phyloP scores from a whole-genome alignment of 768 basidiomycete species.

The Tremella mesenterica region DNA sequence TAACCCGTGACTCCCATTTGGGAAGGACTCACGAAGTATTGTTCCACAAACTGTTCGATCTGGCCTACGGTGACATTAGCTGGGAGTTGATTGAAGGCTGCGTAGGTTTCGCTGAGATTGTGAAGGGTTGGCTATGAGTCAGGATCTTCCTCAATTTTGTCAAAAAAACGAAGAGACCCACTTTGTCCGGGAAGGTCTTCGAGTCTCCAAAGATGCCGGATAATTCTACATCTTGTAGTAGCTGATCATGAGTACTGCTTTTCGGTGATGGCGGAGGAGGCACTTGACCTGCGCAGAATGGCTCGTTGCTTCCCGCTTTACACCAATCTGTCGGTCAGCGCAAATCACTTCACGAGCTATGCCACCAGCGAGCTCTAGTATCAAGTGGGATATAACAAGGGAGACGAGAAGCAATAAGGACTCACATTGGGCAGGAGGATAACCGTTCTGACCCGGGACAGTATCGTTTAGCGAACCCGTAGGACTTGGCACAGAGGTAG shows the following conservation, averaged over 20 bases:
- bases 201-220: conserved; percentile 66
- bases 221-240: conserved; percentile 73
- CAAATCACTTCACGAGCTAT: not conserved
- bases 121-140: conserved; percentile 61
- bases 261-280: conserved; percentile 6
- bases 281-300: conserved; percentile 38
- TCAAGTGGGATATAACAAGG: not conserved
- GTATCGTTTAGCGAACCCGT: conserved; percentile 51
- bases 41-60: conserved; percentile 61
- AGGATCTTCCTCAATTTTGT: no score
- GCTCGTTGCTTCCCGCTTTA: conserved; percentile 28
- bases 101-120: conserved; percentile 57
- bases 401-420: not conserved
- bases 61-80: conserved; percentile 55
- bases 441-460: conserved; percentile 27
- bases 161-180: conserved; percentile 6
- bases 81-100: conserved; percentile 52
- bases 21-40: conserved; percentile 53
- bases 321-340: conserved; percentile 28
- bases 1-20: no score
- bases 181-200: conserved; percentile 73
- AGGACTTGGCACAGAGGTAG: conserved; percentile 60
- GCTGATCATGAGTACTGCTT: conserved; percentile 5
- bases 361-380: not conserved
- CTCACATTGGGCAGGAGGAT: conserved; percentile 37